Evolutionary conservation across 2,329 filamentous ascomycete species (phyloP).

Genomic region (Huntiella decipiens): DNA sequence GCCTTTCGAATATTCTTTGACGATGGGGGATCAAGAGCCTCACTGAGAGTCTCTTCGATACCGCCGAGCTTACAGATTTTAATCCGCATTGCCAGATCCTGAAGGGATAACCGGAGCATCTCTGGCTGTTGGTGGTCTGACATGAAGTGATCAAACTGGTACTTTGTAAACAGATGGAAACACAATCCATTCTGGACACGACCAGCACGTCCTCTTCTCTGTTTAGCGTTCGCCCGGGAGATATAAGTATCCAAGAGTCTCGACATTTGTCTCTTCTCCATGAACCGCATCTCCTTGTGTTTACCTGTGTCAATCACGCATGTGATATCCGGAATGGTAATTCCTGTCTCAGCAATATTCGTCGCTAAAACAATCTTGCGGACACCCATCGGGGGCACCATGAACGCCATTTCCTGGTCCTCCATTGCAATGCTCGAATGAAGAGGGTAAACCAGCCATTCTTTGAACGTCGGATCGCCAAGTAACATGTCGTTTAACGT

Average conservation of each 20-base stretch:
- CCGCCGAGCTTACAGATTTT: slow-evolving; percentile 94
- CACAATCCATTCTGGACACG: slow-evolving; percentile 90
- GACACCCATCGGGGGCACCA: slow-evolving; percentile 59
- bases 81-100: slow-evolving; percentile 86
- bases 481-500: slow-evolving; percentile 70
- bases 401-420: slow-evolving; percentile 86
- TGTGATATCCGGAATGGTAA: slow-evolving; percentile 94
- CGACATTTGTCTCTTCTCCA: slow-evolving; percentile 80
- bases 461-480: slow-evolving; percentile 55
- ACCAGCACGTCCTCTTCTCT: slow-evolving; percentile 79
- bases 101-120: slow-evolving; percentile 81
- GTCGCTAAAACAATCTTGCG: slow-evolving; percentile 93
- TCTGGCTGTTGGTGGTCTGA: slow-evolving; percentile 89
- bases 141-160: slow-evolving; percentile 70
- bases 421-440: slow-evolving; percentile 93
- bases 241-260: slow-evolving; percentile 88
- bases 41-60: slow-evolving; percentile 73
- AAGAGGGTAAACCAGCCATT: slow-evolving; percentile 75
- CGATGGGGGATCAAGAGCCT: slow-evolving; percentile 78
- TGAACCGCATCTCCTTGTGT: slow-evolving; percentile 93
- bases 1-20: slow-evolving; percentile 84
- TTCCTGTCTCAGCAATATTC: slow-evolving; percentile 96
- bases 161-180: slow-evolving; percentile 87
- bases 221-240: slow-evolving; percentile 85
- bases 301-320: slow-evolving; percentile 94